Base-by-base conservation (phyloP, 2,329 filamentous ascomycete genomes). In the Hortaea sp. region DNA sequence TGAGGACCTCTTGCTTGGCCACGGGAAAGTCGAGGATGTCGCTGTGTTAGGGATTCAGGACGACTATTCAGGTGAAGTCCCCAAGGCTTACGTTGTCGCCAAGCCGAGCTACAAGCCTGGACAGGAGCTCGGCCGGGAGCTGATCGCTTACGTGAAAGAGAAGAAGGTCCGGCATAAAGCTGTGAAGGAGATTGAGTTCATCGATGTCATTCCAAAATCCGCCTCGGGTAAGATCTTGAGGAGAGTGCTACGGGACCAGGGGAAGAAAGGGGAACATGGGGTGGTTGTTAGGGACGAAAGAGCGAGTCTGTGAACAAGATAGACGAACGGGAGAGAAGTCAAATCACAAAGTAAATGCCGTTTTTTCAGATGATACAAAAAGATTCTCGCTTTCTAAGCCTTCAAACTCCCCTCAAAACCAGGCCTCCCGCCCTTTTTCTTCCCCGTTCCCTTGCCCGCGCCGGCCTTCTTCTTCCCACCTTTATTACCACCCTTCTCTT, bases 401-500 rank as follows among this genome's bases (percentile, higher is more conserved):
- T 74, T 77, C 61, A 90, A 83, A 50, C 84, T 83, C 4, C 82
- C 82, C 62, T 79, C 77, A 58, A 79, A 79, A 1, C 77, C 76
- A 2, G 76, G 73, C 55, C 76, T 66, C 46, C 67, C 71, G n/a
- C 32, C 32, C 53, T 72, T 73, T 39, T 78, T 79, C 65, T 78
- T 81, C 31, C 47, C 47, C 39, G n/a, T 20, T 2, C 73, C 50
- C 10, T 92, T 87, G 61, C 66, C 74, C 58, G 57, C 66, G 50
- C 66, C 67, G 27, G 53, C 70, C 63, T 90, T 90, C 42, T 85
- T 84, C 61, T 88, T 85, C 44, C 56, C 51, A 84, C 77, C 55
- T 41, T 55, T 56, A 74, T 94, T 94, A 66, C 81, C 80, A 62
- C 90, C 87, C 63, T 82, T 83, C 56, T 85, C 82, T 44, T 87